Evolutionary conservation across 345 rosid genomes (phyloP).

Genomic region (Dipteronia dyeriana): DNA sequence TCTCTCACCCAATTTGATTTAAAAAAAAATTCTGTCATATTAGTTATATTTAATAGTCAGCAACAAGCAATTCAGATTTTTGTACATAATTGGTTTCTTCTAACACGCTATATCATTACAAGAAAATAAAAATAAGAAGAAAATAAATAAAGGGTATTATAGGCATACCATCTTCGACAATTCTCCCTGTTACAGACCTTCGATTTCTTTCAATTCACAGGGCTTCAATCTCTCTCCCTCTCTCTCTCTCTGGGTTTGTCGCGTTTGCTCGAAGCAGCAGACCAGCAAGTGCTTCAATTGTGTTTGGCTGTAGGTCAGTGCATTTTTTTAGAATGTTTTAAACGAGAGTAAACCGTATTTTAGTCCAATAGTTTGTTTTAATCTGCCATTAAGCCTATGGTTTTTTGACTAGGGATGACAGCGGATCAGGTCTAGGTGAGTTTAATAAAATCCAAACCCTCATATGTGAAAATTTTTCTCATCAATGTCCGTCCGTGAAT

Average conservation of each 20-base stretch:
- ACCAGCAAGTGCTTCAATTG: not conserved
- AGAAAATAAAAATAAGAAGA: not conserved
- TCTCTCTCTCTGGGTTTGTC: not conserved
- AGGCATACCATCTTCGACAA: slow-evolving; percentile 8
- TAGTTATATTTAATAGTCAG: not conserved
- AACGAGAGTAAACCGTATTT: no score
- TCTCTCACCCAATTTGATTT: not conserved
- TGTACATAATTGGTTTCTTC: not conserved
- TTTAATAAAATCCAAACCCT: no score
- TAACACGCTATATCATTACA: not conserved
- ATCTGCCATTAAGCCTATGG: no score
- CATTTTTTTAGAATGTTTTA: no score
- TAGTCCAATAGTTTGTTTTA: no score
- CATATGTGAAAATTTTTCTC: no score
- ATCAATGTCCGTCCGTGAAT: no score
- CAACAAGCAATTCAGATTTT: not conserved
- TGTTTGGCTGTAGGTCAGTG: slow-evolving; percentile 2
- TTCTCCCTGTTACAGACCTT: not conserved
- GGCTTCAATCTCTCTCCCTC: not conserved
- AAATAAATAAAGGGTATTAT: not conserved
- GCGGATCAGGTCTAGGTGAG: no score
- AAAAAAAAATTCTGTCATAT: not conserved
- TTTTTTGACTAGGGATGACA: no score
- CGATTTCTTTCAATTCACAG: not conserved
- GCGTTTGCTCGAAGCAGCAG: not conserved